A percentile compares a stretch with the other conserved stretches of the same genome.
These are phyloP conservation scores for Lichtheimia ramosa DNA, from an alignment of 371 early-diverging fungal species.

Conservation along the genomic window DNA sequence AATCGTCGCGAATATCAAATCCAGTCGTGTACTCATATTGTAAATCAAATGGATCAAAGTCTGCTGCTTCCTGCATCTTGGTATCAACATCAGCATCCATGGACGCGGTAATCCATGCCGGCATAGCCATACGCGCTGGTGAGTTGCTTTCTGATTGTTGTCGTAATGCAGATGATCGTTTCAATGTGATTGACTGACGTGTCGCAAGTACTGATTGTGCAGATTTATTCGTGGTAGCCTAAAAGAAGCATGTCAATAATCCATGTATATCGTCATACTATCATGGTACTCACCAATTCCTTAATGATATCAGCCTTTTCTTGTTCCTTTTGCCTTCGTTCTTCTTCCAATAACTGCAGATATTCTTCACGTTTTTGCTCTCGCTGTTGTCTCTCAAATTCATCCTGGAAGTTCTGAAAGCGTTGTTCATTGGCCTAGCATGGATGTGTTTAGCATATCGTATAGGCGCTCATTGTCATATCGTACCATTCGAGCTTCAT, in stretches of 20 bases:
- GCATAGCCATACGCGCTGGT: slow-evolving; percentile 27
- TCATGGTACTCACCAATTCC: slow-evolving; percentile 37
- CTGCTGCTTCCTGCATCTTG: slow-evolving; percentile 39
- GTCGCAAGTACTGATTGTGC: slow-evolving; percentile 48
- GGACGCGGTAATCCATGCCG: slow-evolving; percentile 45
- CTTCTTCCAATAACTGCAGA: slow-evolving; percentile 51
- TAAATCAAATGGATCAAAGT: slow-evolving; percentile 55
- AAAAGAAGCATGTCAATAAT: not conserved
- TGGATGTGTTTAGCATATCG: not conserved
- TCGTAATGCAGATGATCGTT: slow-evolving; percentile 41
- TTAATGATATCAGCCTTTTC: slow-evolving; percentile 53
- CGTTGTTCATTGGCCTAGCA: slow-evolving; percentile 48
- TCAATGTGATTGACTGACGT: slow-evolving; percentile 40
- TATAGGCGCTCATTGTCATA: not conserved
- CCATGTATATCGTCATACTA: not conserved
- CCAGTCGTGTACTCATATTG: slow-evolving; percentile 51
- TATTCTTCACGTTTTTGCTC: slow-evolving; percentile 59
- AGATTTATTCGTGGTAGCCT: slow-evolving; percentile 53
- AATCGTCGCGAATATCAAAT: slow-evolving; percentile 41
- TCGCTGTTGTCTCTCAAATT: slow-evolving; percentile 46
- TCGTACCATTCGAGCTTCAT: slow-evolving; percentile 54
- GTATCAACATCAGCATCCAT: slow-evolving; percentile 43
- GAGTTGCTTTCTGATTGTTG: slow-evolving; percentile 22
- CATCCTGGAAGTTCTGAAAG: slow-evolving; percentile 37
- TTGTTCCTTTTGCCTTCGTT: slow-evolving; percentile 41